These are phyloP conservation scores for Bisporella sp. DNA, from an alignment of 2,329 filamentous ascomycete species.

Conservation along the genomic window DNA sequence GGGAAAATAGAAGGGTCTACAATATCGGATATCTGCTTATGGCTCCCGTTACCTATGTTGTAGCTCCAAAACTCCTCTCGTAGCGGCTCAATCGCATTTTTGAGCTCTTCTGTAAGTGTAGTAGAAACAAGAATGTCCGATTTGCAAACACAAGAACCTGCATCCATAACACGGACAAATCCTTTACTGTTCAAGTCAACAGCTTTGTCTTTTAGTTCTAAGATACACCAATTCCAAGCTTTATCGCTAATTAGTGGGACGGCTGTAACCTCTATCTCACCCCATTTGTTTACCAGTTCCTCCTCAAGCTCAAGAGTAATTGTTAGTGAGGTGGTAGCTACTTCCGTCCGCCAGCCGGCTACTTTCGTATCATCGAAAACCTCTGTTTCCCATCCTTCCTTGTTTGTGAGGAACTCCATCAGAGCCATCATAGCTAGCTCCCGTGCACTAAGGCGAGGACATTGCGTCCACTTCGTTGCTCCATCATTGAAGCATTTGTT, in stretches of 20 bases:
- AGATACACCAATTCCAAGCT: conserved; percentile 8
- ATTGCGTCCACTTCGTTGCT: conserved; percentile 5
- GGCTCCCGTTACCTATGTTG: conserved; percentile 53
- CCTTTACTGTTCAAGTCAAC: not conserved
- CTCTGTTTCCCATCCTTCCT: conserved; percentile 10
- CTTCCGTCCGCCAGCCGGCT: conserved; percentile 14
- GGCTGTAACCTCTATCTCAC: not conserved
- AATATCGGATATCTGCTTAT: conserved; percentile 49
- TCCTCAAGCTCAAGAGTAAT: too few relatives aligned
- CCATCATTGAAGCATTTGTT: conserved; percentile 4
- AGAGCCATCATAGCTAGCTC: conserved; percentile 16
- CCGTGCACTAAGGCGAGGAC: conserved; percentile 1
- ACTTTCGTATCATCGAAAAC: conserved; percentile 14
- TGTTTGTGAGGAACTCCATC: conserved; percentile 17
- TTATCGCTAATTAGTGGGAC: conserved; percentile 1
- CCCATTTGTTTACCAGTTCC: too few relatives aligned
- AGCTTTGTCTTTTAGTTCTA: conserved; percentile 9
- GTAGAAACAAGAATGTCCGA: conserved; percentile 39
- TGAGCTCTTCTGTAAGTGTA: conserved; percentile 33
- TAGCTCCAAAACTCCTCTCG: conserved; percentile 46
- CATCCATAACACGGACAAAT: conserved; percentile 3
- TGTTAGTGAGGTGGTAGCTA: not conserved
- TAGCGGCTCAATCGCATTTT: conserved; percentile 34
- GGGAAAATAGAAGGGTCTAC: conserved; percentile 57
- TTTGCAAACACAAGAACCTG: conserved; percentile 36